Percentiles rank a stretch among this genome's conserved stretches.
These are phyloP conservation scores for Kwoniella dejecticola DNA, from an alignment of 768 basidiomycete genomes.

Conservation along the genomic window DNA sequence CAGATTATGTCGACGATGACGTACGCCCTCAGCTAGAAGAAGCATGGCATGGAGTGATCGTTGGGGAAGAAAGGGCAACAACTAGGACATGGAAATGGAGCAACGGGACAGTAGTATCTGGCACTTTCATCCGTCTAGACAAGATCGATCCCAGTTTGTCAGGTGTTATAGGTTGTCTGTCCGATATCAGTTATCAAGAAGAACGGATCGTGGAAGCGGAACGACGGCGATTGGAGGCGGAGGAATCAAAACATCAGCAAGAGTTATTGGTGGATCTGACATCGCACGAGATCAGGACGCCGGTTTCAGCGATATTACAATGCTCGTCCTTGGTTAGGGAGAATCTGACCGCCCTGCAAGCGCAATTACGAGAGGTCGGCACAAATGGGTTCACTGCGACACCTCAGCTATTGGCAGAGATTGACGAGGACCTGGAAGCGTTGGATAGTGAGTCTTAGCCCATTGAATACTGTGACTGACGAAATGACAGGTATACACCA, in stretches of 20 bases:
- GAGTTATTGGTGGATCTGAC: conserved; percentile 50
- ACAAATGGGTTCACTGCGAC: conserved; percentile 12
- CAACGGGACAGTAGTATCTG: conserved; percentile 26
- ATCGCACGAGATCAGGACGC: conserved; percentile 48
- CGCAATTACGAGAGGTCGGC: background rate
- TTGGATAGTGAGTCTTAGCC: conserved; percentile 25
- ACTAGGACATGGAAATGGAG: conserved; percentile 31
- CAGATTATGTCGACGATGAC: conserved; percentile 14
- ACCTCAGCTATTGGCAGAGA: conserved; percentile 19
- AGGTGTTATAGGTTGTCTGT: conserved; percentile 32
- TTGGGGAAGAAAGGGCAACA: conserved; percentile 19
- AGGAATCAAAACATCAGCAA: conserved; percentile 39
- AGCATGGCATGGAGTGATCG: conserved; percentile 22
- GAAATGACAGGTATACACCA: conserved; percentile 23
- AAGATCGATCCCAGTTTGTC: conserved; percentile 18
- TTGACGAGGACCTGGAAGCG: conserved; percentile 45
- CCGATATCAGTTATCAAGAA: conserved; percentile 34
- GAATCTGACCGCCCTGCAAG: conserved; percentile 20
- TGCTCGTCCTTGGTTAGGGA: conserved; percentile 33
- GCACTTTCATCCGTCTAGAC: conserved; percentile 34
- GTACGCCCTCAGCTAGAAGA: conserved; percentile 5
- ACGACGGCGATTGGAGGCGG: conserved; percentile 28
- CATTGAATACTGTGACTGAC: background rate
- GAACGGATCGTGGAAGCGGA: conserved; percentile 29
- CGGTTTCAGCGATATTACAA: conserved; percentile 49